Percentiles rank a stretch among this genome's conserved stretches.
Evolutionary conservation across 495 filamentous ascomycete genomes (phyloP).

Genomic region (Penicillium dipodomyicola): DNA sequence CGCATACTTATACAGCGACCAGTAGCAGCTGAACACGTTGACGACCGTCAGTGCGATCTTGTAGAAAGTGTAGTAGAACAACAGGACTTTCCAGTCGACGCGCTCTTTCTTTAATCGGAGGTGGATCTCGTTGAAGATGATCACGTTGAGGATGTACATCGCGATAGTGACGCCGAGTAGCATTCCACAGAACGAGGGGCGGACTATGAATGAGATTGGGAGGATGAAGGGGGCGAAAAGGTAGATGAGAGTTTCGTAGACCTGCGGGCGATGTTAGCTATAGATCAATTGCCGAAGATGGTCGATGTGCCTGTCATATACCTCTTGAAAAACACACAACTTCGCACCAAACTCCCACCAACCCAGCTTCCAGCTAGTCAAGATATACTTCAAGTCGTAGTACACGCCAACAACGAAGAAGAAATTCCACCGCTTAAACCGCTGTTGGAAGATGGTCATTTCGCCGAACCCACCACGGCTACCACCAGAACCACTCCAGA

Average conservation of each 20-base stretch:
- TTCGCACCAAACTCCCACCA: slow-evolving; percentile 51
- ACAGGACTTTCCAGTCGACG: slow-evolving; percentile 25
- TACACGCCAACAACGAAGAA: slow-evolving; percentile 51
- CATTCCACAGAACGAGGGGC: slow-evolving; percentile 36
- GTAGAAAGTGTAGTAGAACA: slow-evolving; percentile 42
- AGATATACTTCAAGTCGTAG: slow-evolving; percentile 47
- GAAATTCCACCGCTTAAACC: slow-evolving; percentile 52
- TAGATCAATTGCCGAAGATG: background rate
- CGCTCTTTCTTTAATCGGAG: slow-evolving; percentile 41
- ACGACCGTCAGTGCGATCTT: slow-evolving; percentile 40
- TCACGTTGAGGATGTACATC: slow-evolving; percentile 40
- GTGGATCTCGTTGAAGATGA: slow-evolving; percentile 48
- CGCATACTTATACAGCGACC: slow-evolving; percentile 43
- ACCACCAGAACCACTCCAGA: slow-evolving; percentile 33
- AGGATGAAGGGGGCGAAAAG: slow-evolving; percentile 47
- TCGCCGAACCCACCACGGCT: slow-evolving; percentile 50
- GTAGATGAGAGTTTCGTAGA: slow-evolving; percentile 50
- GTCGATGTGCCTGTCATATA: slow-evolving; percentile 13
- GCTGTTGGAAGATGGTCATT: slow-evolving; percentile 50
- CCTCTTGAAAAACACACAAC: slow-evolving; percentile 69
- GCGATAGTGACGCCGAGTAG: slow-evolving; percentile 32
- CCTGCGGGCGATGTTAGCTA: slow-evolving; percentile 15
- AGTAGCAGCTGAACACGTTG: slow-evolving; percentile 45
- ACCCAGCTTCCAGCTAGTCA: slow-evolving; percentile 47
- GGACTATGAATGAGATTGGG: slow-evolving; percentile 44